Evolutionary conservation across 768 basidiomycete species (phyloP).

Genomic region (Boletus coccyginus): DNA sequence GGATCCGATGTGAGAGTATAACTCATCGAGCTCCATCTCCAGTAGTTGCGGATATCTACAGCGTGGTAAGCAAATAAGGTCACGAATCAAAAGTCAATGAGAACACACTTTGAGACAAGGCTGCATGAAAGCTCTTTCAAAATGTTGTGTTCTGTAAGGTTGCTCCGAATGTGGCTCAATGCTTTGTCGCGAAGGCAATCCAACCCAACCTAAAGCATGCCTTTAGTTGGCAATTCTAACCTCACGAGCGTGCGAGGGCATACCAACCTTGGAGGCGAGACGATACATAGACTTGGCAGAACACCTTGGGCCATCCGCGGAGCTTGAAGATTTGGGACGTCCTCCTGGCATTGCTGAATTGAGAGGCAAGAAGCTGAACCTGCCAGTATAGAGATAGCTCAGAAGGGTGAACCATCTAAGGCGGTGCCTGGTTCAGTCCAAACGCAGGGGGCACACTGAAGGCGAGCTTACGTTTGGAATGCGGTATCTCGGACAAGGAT

Average conservation of each 20-base stretch:
- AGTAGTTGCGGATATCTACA: slow-evolving; percentile 10
- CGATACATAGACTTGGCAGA: slow-evolving; percentile 47
- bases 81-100: neutral
- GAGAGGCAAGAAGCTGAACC: slow-evolving; percentile 33
- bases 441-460: too few species aligned
- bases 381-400: slow-evolving; percentile 38
- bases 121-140: slow-evolving; percentile 21
- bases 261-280: slow-evolving; percentile 36
- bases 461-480: slow-evolving; percentile 24
- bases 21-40: slow-evolving; percentile 16
- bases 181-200: slow-evolving; percentile 3
- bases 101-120: slow-evolving; percentile 15
- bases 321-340: neutral
- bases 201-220: slow-evolving; percentile 14
- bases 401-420: slow-evolving; percentile 39
- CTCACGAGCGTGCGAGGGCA: too few species aligned
- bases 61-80: neutral
- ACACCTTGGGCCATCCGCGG: slow-evolving; percentile 18
- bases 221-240: too few species aligned
- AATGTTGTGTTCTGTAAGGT: slow-evolving; percentile 22
- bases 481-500: slow-evolving; percentile 27
- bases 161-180: slow-evolving; percentile 5
- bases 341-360: slow-evolving; percentile 7
- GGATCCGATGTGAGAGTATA: slow-evolving; percentile 3
- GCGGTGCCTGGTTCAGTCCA: too few species aligned